Conservation (phyloP, 768 basidiomycete species). For the Boletus eberwhitei region DNA sequence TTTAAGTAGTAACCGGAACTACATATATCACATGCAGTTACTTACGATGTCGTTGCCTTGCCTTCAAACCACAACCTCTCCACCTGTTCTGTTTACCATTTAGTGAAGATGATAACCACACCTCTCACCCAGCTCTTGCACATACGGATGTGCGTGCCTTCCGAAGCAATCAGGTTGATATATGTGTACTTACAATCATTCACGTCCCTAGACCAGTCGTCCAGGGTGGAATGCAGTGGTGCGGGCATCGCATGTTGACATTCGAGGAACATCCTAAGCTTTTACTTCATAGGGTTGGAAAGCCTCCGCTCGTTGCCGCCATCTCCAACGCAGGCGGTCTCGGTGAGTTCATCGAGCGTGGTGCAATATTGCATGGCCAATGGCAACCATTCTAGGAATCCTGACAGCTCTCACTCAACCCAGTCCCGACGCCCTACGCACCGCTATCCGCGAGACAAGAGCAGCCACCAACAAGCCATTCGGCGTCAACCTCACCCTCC, state of each 20-base stretch:
- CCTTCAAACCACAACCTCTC: background rate
- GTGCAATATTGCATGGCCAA: background rate
- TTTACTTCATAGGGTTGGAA: slow-evolving; percentile 62
- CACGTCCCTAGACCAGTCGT: slow-evolving; percentile 58
- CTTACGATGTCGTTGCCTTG: background rate
- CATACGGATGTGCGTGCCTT: slow-evolving; percentile 57
- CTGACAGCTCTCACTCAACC: slow-evolving; percentile 89
- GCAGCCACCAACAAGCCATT: slow-evolving; percentile 70
- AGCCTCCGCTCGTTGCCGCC: slow-evolving; percentile 70
- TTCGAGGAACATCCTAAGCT: background rate
- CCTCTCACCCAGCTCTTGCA: slow-evolving; percentile 60
- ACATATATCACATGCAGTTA: background rate
- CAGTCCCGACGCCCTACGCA: slow-evolving; percentile 72
- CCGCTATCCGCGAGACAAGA: slow-evolving; percentile 76
- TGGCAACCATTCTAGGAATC: slow-evolving; percentile 47
- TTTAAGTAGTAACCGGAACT: no score
- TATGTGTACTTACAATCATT: background rate
- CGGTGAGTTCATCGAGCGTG: slow-evolving; percentile 39
- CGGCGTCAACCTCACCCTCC: slow-evolving; percentile 82
- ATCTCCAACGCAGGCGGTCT: slow-evolving; percentile 83
- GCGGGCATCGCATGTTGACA: slow-evolving; percentile 4
- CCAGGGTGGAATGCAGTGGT: slow-evolving; percentile 94
- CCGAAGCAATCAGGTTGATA: background rate
- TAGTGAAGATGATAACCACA: slow-evolving; percentile 43
- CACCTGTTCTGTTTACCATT: background rate